Conservation (phyloP, 805 yeast genomes). For the Saccharomycopsis selenospora region DNA sequence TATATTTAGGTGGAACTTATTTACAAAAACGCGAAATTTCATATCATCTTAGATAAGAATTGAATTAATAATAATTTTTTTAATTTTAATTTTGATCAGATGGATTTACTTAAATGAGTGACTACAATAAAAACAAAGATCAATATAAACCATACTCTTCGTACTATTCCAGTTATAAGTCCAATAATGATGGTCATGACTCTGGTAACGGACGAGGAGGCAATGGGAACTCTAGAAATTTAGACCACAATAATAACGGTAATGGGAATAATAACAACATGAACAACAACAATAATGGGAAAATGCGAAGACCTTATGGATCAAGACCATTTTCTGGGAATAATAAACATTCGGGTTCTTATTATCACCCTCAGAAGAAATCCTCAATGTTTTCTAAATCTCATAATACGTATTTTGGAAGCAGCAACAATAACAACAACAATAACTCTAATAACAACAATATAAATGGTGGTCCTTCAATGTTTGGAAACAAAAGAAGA, state of each 20-base stretch:
- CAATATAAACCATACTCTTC: slow-evolving; percentile 19
- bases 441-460: not conserved
- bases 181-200: not conserved
- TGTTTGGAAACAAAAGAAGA: not conserved
- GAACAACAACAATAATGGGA: not conserved
- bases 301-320: not conserved
- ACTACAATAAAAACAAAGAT: slow-evolving; percentile 11
- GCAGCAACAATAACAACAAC: slow-evolving; percentile 3
- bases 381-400: slow-evolving; percentile 13
- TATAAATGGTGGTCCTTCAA: slow-evolving; percentile 1
- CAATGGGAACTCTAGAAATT: not conserved
- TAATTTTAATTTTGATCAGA: too few relatives aligned
- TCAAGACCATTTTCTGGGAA: slow-evolving; percentile 7
- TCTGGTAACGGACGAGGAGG: not conserved
- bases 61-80: too few relatives aligned
- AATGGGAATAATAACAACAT: slow-evolving; percentile 1
- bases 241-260: not conserved
- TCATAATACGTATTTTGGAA: slow-evolving; percentile 8
- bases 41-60: too few relatives aligned
- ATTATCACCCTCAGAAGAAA: slow-evolving; percentile 4
- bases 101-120: not conserved
- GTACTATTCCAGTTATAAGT: slow-evolving; percentile 7
- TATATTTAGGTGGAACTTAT: too few relatives aligned
- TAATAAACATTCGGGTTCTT: slow-evolving; percentile 2
- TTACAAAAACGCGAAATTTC: too few relatives aligned